Evolutionary conservation across 176 grass and related monocot species (phyloP).

Genomic region (Phragmites australis): DNA sequence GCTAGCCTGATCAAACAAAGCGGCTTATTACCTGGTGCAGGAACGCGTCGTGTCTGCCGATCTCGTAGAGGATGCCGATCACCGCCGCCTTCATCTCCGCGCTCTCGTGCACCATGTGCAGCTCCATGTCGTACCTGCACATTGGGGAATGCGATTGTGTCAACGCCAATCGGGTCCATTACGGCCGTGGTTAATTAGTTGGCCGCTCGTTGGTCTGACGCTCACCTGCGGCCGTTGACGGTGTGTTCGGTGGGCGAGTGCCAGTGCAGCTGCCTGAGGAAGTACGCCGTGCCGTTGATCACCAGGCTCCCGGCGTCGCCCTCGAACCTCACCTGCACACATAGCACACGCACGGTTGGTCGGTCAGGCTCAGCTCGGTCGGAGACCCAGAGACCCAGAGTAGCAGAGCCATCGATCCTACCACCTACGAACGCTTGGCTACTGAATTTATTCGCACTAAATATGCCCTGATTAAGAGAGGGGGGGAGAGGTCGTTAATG

Average conservation of each 20-base stretch:
- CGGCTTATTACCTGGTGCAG: neutral
- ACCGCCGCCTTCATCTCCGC: constrained; percentile 45
- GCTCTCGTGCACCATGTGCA: constrained; percentile 75
- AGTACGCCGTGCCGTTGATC: constrained; percentile 60
- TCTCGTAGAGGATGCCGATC: constrained; percentile 54
- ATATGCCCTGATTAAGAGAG: neutral
- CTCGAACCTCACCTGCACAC: constrained; percentile 48
- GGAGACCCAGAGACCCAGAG: too few species aligned
- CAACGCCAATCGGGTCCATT: too few species aligned
- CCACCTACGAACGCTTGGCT: neutral
- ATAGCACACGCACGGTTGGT: too few species aligned
- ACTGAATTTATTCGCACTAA: neutral
- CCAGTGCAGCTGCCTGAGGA: constrained; percentile 67
- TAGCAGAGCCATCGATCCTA: too few species aligned
- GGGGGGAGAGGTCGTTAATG: neutral
- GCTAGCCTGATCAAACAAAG: too few species aligned
- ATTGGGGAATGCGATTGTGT: too few species aligned
- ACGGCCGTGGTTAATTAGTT: neutral
- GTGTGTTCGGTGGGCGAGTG: constrained; percentile 80
- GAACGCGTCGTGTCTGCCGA: constrained; percentile 49
- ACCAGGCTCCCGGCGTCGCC: constrained; percentile 53
- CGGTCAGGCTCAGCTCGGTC: too few species aligned
- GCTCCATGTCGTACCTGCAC: constrained; percentile 58
- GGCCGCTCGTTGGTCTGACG: neutral
- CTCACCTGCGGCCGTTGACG: constrained; percentile 51